These are phyloP conservation scores for Carex cristatella DNA, from an alignment of 176 grass and related monocot species.

Conservation along the genomic window DNA sequence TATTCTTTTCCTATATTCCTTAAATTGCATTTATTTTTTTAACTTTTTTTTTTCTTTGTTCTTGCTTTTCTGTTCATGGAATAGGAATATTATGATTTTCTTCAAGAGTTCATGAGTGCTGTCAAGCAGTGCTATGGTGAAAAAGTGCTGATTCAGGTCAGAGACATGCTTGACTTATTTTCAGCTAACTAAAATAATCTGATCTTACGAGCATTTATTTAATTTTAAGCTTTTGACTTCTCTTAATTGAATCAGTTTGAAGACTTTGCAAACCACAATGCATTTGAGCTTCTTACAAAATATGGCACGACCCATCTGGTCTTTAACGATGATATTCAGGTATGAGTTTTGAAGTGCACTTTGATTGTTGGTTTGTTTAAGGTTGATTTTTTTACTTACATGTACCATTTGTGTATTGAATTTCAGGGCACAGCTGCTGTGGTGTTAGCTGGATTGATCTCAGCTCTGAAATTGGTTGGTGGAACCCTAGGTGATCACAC, in stretches of 20 bases:
- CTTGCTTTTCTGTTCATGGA: neutral
- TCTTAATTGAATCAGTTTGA: slow-evolving; percentile 52
- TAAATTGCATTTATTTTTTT: slow-evolving; percentile 9
- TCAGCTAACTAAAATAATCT: slow-evolving; percentile 9
- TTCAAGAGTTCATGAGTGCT: slow-evolving; percentile 79
- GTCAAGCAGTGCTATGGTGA: slow-evolving; percentile 96
- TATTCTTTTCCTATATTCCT: slow-evolving; percentile 4
- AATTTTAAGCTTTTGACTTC: neutral
- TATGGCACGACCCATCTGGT: slow-evolving; percentile 86
- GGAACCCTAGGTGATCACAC: slow-evolving; percentile 78
- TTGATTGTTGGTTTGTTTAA: slow-evolving; percentile 6
- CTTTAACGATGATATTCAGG: slow-evolving; percentile 99
- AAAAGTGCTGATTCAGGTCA: slow-evolving; percentile 87
- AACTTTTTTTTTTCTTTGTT: slow-evolving; percentile 1
- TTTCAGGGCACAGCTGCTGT: slow-evolving; percentile 86
- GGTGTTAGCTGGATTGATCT: slow-evolving; percentile 85
- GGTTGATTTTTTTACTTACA: slow-evolving; percentile 15
- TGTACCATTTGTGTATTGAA: slow-evolving; percentile 4
- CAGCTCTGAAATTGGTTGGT: slow-evolving; percentile 62
- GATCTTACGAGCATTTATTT: slow-evolving; percentile 2
- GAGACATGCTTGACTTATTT: neutral
- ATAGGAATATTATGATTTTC: slow-evolving; percentile 82
- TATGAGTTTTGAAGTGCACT: slow-evolving; percentile 31
- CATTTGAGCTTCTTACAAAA: slow-evolving; percentile 80
- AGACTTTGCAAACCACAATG: slow-evolving; percentile 98